These are phyloP conservation scores for Aureobasidium sp. DNA, from an alignment of 2,329 filamentous ascomycete species.

Conservation along the genomic window DNA sequence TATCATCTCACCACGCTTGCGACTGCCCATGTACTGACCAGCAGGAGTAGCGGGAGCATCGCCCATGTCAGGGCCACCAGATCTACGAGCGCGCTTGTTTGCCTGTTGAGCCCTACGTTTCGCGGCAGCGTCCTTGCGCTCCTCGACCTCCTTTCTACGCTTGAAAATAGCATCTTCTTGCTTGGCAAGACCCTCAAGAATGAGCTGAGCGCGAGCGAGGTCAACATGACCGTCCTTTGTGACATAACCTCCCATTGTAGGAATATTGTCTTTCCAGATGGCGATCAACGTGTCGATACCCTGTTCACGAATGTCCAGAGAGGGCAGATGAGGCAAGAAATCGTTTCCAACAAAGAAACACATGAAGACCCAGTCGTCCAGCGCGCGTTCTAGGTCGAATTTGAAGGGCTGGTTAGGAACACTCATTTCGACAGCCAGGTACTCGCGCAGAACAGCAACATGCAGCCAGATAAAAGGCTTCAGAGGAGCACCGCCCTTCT, in stretches of 20 bases:
- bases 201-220: conserved; percentile 75
- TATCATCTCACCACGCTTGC: conserved; percentile 22
- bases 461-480: conserved; percentile 99
- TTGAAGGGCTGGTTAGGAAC: conserved; percentile 75
- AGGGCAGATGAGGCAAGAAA: conserved; percentile 94
- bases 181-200: conserved; percentile 78
- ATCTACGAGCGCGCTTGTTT: conserved; percentile 17
- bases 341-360: conserved; percentile 99
- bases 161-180: conserved; percentile 93
- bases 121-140: conserved; percentile 70
- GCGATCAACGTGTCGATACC: conserved; percentile 92
- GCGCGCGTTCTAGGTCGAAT: conserved; percentile 86
- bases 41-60: conserved; percentile 25
- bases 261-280: conserved; percentile 94
- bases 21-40: conserved; percentile 14
- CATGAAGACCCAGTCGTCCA: conserved; percentile 99
- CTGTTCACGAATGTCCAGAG: conserved; percentile 92
- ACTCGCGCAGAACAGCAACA: conserved; percentile 84
- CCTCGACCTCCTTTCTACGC: conserved; percentile 75
- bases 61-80: conserved; percentile 22
- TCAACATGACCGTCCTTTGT: conserved; percentile 93
- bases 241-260: conserved; percentile 87
- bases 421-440: conserved; percentile 80
- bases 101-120: conserved; percentile 61
- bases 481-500: conserved; percentile 57